These are phyloP conservation scores for Gynostemma pentaphyllum DNA, from an alignment of 306 rosid genomes.

Conservation along the genomic window DNA sequence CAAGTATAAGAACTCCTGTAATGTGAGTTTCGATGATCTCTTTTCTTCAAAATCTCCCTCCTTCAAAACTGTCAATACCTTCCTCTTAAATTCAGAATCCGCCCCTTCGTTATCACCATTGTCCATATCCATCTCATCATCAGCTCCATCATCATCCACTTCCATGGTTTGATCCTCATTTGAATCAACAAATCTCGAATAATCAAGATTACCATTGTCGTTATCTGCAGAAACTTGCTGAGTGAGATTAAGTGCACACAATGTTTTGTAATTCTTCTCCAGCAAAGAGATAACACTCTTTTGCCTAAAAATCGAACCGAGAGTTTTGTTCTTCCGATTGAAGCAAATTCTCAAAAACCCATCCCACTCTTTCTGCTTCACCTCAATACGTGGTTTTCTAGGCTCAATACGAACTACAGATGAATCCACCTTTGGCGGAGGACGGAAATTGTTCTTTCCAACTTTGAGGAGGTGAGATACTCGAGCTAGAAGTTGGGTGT, in stretches of 20 bases:
- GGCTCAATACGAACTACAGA: constrained; percentile 88
- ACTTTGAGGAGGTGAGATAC: constrained; percentile 89
- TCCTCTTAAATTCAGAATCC: constrained; percentile 67
- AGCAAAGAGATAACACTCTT: constrained; percentile 63
- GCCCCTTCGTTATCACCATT: constrained; percentile 40
- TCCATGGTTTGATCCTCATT: constrained; percentile 37
- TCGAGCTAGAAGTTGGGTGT: constrained; percentile 72
- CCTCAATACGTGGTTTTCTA: constrained; percentile 57
- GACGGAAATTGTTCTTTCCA: constrained; percentile 83
- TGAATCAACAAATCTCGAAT: constrained; percentile 21
- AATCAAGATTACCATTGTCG: constrained; percentile 18
- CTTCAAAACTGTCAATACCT: constrained; percentile 57
- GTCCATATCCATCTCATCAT: constrained; percentile 39
- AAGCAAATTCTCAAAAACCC: constrained; percentile 78
- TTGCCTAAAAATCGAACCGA: constrained; percentile 80
- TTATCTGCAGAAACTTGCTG: constrained; percentile 30
- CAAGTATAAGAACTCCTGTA: constrained; percentile 63
- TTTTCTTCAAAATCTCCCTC: constrained; percentile 82
- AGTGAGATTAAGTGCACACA: constrained; percentile 40
- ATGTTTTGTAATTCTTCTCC: constrained; percentile 70
- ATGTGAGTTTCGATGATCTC: constrained; percentile 73
- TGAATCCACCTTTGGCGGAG: constrained; percentile 90
- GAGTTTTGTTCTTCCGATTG: constrained; percentile 86
- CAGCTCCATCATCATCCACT: constrained; percentile 37
- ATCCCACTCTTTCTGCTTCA: constrained; percentile 84